Percentiles rank a stretch among this genome's conserved stretches.
Evolutionary conservation across 306 rosid genomes (phyloP).

Genomic region (Malus fusca): DNA sequence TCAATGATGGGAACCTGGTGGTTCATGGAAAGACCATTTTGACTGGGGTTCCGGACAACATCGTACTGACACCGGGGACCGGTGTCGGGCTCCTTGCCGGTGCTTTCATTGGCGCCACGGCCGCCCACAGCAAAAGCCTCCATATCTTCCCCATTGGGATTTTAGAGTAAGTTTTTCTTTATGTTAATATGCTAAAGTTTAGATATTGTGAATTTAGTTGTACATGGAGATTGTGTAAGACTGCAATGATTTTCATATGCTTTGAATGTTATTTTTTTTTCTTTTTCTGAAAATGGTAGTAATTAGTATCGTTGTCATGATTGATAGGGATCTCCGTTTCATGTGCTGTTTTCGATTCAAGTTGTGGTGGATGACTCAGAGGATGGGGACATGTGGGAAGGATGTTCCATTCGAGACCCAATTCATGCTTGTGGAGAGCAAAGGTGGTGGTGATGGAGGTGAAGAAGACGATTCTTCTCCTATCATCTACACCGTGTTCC

Average conservation of each 20-base stretch:
- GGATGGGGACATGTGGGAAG: constrained; percentile 81
- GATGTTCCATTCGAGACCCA: constrained; percentile 96
- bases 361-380: constrained; percentile 99
- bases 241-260: not conserved
- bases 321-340: constrained; percentile 63
- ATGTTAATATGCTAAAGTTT: not conserved
- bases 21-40: constrained; percentile 83
- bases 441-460: constrained; percentile 32
- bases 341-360: constrained; percentile 90
- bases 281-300: not conserved
- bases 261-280: not conserved
- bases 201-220: not conserved
- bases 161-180: constrained; percentile 52
- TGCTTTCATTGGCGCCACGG: constrained; percentile 76
- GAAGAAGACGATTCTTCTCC: constrained; percentile 34
- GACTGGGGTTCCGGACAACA: constrained; percentile 72
- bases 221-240: not conserved
- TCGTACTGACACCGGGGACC: constrained; percentile 61
- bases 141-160: constrained; percentile 83
- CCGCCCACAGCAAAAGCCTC: constrained; percentile 61
- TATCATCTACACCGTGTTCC: constrained; percentile 73
- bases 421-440: constrained; percentile 82
- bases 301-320: not conserved
- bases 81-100: constrained; percentile 65
- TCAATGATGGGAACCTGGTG: constrained; percentile 70